Evolutionary conservation across 768 basidiomycete genomes (phyloP), one percentile per base, ranked within the genome.

Genomic region (Chalciporus chontae): DNA sequence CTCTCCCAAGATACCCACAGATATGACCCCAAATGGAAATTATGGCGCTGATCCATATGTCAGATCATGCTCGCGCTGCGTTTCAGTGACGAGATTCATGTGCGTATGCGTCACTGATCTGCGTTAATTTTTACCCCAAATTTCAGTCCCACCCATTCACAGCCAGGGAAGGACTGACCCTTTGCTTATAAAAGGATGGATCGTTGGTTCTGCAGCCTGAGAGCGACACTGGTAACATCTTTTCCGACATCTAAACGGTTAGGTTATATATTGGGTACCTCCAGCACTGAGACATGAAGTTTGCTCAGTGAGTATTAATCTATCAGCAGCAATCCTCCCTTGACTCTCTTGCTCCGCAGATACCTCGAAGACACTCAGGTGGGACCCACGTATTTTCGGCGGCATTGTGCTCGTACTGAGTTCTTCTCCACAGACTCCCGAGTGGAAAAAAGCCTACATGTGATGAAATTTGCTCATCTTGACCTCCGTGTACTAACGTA

Each of bases 331-430:
- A 36, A 8, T 13, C 23, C 2, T 31, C 34, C n/a, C 41, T 49
- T 27, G 59, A 29, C n/a, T 42, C 37, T 3, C 18, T 38, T 19
- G 7, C 34, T 39, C 15, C 14, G 11, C 51, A 87, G 86, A 54
- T 82, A 86, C 64, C 71, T 88, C n/a, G 71, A 80, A 56, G 84
- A 88, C 59, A 82, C 80, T 1, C 84, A 85, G 74, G 86, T 80
- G 53, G 40, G 63, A 50, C n/a, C 29, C 34, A 31, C 13, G 13
- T 3, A 24, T 8, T n/a, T 9, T 14, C 26, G 8, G 44, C 17
- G 23, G 6, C 31, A 46, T 11, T 32, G 27, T 21, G 34, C 24
- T 34, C 31, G 26, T 49, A 29, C 26, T 46, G 41, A 55, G 42
- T 2, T 38, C 23, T 48, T 11, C 48, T 48, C 48, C 34, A 7